These are phyloP conservation scores for Irpex sp. DNA, from an alignment of 1,284 basidiomycete species.

Conservation along the genomic window DNA sequence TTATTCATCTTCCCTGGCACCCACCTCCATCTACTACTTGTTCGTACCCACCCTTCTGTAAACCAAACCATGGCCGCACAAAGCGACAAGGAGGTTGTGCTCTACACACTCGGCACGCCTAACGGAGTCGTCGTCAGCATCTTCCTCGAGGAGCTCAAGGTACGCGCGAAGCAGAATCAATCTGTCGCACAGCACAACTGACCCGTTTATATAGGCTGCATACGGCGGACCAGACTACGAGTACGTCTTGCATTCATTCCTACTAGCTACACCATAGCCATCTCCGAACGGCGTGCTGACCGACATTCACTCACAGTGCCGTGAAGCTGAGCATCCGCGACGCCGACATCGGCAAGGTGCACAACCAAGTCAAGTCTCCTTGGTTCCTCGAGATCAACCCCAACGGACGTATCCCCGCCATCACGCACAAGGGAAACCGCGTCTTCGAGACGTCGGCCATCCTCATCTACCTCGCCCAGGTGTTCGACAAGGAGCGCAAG, in stretches of 20 bases:
- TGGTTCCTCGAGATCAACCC: constrained; percentile 57
- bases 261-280: background rate
- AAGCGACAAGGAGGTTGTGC: constrained; percentile 33
- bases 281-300: background rate
- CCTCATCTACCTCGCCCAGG: constrained; percentile 42
- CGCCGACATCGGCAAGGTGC: constrained; percentile 36
- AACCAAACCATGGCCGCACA: background rate
- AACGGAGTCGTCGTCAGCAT: constrained; percentile 49
- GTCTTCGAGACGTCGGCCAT: constrained; percentile 50
- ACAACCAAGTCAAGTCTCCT: constrained; percentile 47
- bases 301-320: background rate
- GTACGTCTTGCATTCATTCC: background rate
- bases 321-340: constrained; percentile 31
- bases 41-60: no score
- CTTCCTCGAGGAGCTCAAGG: constrained; percentile 28
- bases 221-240: constrained; percentile 14
- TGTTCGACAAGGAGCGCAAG: constrained; percentile 36
- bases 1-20: no score
- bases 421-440: constrained; percentile 37
- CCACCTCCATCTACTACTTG: no score
- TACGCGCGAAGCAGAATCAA: background rate
- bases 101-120: constrained; percentile 58
- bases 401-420: constrained; percentile 55
- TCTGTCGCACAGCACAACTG: background rate
- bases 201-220: constrained; percentile 2